Conservation (phyloP, 2,329 filamentous ascomycete species). For the Malbranchea cinnamomea region DNA sequence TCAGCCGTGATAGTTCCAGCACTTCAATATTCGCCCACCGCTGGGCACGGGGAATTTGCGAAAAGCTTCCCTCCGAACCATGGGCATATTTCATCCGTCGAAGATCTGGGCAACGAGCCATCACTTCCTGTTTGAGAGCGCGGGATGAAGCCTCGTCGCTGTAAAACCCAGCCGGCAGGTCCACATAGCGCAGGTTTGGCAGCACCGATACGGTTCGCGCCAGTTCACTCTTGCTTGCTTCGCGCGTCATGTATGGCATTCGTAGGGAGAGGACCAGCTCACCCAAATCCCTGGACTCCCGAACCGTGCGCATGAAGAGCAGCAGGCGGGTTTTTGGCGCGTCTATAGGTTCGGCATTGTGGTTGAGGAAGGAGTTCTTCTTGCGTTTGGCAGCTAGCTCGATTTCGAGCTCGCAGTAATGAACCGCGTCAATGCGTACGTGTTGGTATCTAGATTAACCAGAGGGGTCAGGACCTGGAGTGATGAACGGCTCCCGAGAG, state of each 20-base stretch:
- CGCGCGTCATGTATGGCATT: constrained; percentile 86
- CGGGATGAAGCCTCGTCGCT: constrained; percentile 62
- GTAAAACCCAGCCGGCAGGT: constrained; percentile 79
- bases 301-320: constrained; percentile 66
- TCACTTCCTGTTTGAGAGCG: constrained; percentile 67
- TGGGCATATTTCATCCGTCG: constrained; percentile 75
- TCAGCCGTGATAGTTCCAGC: constrained; percentile 24
- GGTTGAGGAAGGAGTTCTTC: constrained; percentile 54
- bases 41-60: constrained; percentile 46
- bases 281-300: constrained; percentile 59
- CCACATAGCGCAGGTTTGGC: constrained; percentile 74
- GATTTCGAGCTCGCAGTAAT: constrained; percentile 83
- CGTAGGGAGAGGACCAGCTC: constrained; percentile 64
- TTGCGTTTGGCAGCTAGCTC: constrained; percentile 66
- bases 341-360: constrained; percentile 68
- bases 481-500: constrained; percentile 1
- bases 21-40: constrained; percentile 29
- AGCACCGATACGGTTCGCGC: constrained; percentile 74
- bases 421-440: constrained; percentile 83
- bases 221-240: constrained; percentile 69
- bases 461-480: constrained; percentile 5
- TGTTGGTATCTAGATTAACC: constrained; percentile 54
- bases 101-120: constrained; percentile 67
- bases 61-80: constrained; percentile 65
- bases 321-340: constrained; percentile 60